Base-by-base conservation (phyloP, 2,329 filamentous ascomycete species). In the Fusarium tuaranense region DNA sequence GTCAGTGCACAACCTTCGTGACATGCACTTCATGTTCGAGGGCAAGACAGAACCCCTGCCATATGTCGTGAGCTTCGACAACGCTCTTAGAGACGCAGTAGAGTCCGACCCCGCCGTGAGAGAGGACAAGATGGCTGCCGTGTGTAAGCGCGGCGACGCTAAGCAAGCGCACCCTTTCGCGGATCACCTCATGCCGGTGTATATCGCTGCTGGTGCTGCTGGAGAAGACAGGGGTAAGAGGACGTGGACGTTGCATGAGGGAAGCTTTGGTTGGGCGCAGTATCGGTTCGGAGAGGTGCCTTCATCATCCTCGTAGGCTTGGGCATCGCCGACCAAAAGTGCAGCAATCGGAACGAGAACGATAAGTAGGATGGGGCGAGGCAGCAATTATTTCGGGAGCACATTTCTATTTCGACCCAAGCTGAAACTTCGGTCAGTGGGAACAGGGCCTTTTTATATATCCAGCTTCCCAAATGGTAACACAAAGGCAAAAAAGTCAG, bases 1-100 rank as follows among this genome's bases (percentile, higher is more conserved):
- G 92, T 92, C 92, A 0, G 93, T 93, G 25, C 92, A 94, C 76
- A 94, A 94, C 75, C 83, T 93, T 39, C 86, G 89, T 1, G 89
- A 93, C 16, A 84, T 85, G 74, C 70, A 76, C 27, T 67, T 70
- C 48, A 73, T 81, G 75, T 77, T 72, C 14, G 74, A 78, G 48
- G 86, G 84, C 9, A 81, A 85, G 55, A 81, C 84, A 13, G 66
- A 71, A 12, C 87, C 89, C 0, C 71, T 91, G 76, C 88, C 90
- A 13, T 92, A 92, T 77, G 83, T 88, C 2, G 85, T 87, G 39
- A 89, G 87, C 62, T 95, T 95, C 76, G 90, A 96, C 72, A 87
- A 91, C 55, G 90, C 92, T 2, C 84, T 95, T 51, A 91, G 91
- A 76, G 89, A 92, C 22, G 92, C 91, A 0, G 90, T 91, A 32